Percentiles rank a stretch among this genome's conserved stretches.
Evolutionary conservation across 257 asterid genomes (phyloP).

Genomic region (Anisodus acutangulus): DNA sequence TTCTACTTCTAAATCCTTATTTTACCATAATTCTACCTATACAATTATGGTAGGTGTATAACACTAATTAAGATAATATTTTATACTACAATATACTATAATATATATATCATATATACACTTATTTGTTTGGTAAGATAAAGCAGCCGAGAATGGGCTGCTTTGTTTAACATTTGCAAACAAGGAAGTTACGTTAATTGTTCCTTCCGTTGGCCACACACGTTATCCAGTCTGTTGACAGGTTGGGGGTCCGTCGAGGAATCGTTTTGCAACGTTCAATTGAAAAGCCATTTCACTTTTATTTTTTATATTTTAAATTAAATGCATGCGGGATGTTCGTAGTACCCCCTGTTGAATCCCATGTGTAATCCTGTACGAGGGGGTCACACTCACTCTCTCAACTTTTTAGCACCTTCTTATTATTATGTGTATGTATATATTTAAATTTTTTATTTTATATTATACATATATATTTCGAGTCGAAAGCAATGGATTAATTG

Average conservation of each 20-base stretch:
- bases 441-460: no score
- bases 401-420: no score
- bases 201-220: background rate
- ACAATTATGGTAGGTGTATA: no score
- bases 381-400: background rate
- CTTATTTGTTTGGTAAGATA: no score
- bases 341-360: background rate
- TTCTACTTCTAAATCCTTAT: no score
- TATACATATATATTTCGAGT: background rate
- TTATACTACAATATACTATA: no score
- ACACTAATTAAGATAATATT: no score
- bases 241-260: slow-evolving; percentile 35
- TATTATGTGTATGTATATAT: no score
- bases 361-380: slow-evolving; percentile 1
- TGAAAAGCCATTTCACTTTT: background rate
- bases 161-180: no score
- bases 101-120: no score
- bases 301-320: background rate
- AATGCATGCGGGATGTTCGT: background rate
- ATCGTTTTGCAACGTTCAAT: slow-evolving; percentile 27
- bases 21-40: no score
- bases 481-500: background rate
- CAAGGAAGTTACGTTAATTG: slow-evolving; percentile 18
- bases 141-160: no score
- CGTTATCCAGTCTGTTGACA: slow-evolving; percentile 40